These are phyloP conservation scores for Dactylella cylindrospora DNA, from an alignment of 2,329 filamentous ascomycete genomes.

Conservation along the genomic window DNA sequence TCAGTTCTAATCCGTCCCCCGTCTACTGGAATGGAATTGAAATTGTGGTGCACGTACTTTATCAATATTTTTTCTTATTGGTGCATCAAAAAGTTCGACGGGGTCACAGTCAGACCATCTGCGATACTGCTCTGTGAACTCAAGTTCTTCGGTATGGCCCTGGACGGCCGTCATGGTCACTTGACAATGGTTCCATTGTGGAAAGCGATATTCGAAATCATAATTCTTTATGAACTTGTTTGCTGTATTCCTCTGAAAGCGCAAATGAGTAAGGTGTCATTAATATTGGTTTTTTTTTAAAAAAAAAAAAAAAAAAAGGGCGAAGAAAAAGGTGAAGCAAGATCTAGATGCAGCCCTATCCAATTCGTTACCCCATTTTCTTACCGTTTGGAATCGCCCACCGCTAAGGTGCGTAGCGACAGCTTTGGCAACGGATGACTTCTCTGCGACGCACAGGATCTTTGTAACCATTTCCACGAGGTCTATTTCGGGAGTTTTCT, in stretches of 20 bases:
- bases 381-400: slow-evolving; percentile 68
- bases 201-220: slow-evolving; percentile 85
- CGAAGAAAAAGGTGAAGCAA: too few species aligned
- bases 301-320: too few species aligned
- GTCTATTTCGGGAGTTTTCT: not conserved
- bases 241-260: slow-evolving; percentile 71
- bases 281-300: slow-evolving; percentile 46
- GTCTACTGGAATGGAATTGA: not conserved
- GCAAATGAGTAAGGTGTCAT: too few species aligned
- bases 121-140: slow-evolving; percentile 73
- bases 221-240: slow-evolving; percentile 91
- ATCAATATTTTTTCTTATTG: slow-evolving; percentile 68
- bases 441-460: slow-evolving; percentile 77
- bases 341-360: too few species aligned
- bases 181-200: slow-evolving; percentile 74
- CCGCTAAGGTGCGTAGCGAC: slow-evolving; percentile 88
- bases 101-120: slow-evolving; percentile 82
- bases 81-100: slow-evolving; percentile 75
- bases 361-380: slow-evolving; percentile 50
- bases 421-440: slow-evolving; percentile 93
- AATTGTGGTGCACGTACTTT: slow-evolving; percentile 57
- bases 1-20: not conserved
- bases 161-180: slow-evolving; percentile 94
- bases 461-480: slow-evolving; percentile 47
- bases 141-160: slow-evolving; percentile 79